A percentile compares a stretch with the other conserved stretches of the same genome.
phyloP scores from a whole-genome alignment of 2,329 filamentous ascomycete species.

The Diaporthe australafricana region DNA sequence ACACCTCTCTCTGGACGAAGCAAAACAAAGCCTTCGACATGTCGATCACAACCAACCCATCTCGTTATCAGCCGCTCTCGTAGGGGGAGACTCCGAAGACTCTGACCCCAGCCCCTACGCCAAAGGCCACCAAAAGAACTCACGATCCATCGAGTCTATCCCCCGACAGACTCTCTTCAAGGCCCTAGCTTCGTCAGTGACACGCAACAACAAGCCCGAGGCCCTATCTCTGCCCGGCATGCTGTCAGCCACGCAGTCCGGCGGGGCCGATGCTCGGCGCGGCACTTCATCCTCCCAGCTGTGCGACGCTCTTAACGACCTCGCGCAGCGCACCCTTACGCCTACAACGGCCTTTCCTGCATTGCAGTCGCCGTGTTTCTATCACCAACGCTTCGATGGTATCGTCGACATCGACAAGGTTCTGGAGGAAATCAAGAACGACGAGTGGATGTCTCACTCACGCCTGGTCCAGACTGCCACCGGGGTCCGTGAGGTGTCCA shows the following conservation, averaged over 20 bases:
- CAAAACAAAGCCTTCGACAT: constrained; percentile 36
- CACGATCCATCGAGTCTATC: constrained; percentile 72
- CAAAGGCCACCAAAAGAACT: constrained; percentile 58
- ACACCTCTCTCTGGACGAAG: constrained; percentile 32
- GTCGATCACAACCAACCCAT: constrained; percentile 35
- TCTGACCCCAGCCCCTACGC: constrained; percentile 44
- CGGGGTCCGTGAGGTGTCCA: constrained; percentile 93
- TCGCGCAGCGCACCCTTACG: constrained; percentile 58
- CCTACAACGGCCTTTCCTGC: constrained; percentile 69
- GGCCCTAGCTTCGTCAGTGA: constrained; percentile 74
- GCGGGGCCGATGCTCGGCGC: constrained; percentile 49
- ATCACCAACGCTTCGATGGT: constrained; percentile 96
- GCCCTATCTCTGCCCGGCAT: constrained; percentile 72
- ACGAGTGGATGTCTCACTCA: constrained; percentile 93
- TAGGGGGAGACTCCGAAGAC: constrained; percentile 43
- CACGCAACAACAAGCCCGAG: constrained; percentile 70
- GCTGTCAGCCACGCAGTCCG: constrained; percentile 54
- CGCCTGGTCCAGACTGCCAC: constrained; percentile 95
- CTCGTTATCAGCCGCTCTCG: constrained; percentile 36
- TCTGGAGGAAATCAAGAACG: constrained; percentile 90
- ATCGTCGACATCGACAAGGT: constrained; percentile 95
- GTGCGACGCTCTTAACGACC: constrained; percentile 68
- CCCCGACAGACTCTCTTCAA: constrained; percentile 87
- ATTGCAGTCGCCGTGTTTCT: constrained; percentile 94
- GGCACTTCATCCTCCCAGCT: constrained; percentile 69